These are phyloP conservation scores for Quercus parvula DNA, from an alignment of 306 rosid genomes.

Conservation along the genomic window DNA sequence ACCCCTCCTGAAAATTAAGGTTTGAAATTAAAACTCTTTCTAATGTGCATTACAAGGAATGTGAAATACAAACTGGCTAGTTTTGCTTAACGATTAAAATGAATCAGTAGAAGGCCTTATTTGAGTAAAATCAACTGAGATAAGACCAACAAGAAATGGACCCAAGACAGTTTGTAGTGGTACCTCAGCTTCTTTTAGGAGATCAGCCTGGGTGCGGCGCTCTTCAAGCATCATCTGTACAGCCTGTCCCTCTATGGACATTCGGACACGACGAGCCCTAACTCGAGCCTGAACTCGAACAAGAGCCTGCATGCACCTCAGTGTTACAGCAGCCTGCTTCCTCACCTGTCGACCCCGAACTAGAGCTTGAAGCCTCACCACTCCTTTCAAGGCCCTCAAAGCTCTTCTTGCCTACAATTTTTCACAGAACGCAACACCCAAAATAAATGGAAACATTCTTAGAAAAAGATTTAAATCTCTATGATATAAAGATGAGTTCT, in stretches of 20 bases:
- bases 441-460: not conserved
- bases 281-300: conserved; percentile 97
- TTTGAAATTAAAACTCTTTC: not conserved
- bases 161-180: not conserved
- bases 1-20: conserved; percentile 61
- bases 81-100: not conserved
- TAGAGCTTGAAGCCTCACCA: conserved; percentile 96
- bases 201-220: conserved; percentile 61
- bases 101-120: not conserved
- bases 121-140: not conserved
- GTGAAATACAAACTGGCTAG: not conserved
- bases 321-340: conserved; percentile 95
- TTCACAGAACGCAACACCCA: not conserved
- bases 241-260: conserved; percentile 91
- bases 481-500: not conserved
- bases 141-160: not conserved
- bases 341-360: conserved; percentile 93
- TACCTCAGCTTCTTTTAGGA: conserved; percentile 92
- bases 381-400: conserved; percentile 87
- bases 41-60: not conserved
- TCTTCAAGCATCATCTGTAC: conserved; percentile 74
- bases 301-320: conserved; percentile 97
- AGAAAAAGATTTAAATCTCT: not conserved
- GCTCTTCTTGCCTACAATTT: conserved; percentile 88
- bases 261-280: conserved; percentile 88